Evolutionary conservation across 1,139 yeast genomes (phyloP).

Genomic region (Wickerhamiella pararugosa): DNA sequence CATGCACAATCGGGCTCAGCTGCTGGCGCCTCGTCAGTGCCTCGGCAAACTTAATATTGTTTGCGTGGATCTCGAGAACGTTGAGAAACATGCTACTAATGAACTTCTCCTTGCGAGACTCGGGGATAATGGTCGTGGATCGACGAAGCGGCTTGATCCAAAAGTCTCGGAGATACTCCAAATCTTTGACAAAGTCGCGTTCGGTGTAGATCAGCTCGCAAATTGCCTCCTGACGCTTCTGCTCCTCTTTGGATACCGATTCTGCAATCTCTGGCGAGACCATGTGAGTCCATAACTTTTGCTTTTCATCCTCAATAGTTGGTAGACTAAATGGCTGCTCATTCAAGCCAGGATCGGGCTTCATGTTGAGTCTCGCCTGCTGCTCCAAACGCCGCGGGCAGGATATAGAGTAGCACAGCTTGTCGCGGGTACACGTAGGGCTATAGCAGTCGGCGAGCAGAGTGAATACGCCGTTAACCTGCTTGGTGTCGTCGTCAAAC

Average conservation of each 20-base stretch:
- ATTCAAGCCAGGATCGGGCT: conserved; percentile 77
- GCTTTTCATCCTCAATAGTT: conserved; percentile 52
- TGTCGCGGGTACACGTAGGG: conserved; percentile 85
- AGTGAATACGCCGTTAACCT: conserved; percentile 85
- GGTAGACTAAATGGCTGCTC: conserved; percentile 25
- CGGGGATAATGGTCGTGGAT: conserved; percentile 76
- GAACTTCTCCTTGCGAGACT: conserved; percentile 76
- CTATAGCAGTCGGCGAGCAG: conserved; percentile 88
- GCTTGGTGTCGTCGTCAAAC: conserved; percentile 27
- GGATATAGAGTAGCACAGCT: conserved; percentile 86
- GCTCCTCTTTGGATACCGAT: conserved; percentile 66
- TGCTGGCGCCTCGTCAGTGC: conserved; percentile 83
- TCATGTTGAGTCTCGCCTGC: conserved; percentile 80
- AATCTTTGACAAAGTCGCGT: conserved; percentile 85
- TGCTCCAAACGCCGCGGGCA: conserved; percentile 94
- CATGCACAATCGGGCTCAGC: conserved; percentile 68
- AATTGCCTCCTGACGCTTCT: conserved; percentile 87
- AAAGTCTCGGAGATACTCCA: conserved; percentile 84
- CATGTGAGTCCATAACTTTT: conserved; percentile 87
- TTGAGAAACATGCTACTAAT: conserved; percentile 86
- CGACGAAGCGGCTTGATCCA: conserved; percentile 86
- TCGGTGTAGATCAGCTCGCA: conserved; percentile 91
- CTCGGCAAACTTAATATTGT: conserved; percentile 75
- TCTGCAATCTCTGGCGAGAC: conserved; percentile 74
- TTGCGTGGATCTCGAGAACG: conserved; percentile 70